Evolutionary conservation across 2,329 filamentous ascomycete species (phyloP).

Genomic region (Penicillium sp.): DNA sequence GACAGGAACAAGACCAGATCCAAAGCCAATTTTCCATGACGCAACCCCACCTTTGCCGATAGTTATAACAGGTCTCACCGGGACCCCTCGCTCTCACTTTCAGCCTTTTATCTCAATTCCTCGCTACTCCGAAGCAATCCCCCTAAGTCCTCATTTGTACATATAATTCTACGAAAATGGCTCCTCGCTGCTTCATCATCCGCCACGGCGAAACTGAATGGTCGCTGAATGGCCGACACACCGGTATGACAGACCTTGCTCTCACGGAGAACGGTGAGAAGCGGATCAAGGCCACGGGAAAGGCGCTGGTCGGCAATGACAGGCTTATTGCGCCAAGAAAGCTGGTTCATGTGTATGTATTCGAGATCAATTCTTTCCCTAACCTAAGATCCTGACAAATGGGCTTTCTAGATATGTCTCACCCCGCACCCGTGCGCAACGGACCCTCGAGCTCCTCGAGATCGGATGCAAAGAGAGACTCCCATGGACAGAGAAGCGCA

Average conservation of each 20-base stretch:
- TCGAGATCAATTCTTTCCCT: slow-evolving; percentile 33
- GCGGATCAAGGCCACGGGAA: slow-evolving; percentile 75
- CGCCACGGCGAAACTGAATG: slow-evolving; percentile 96
- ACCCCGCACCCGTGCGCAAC: slow-evolving; percentile 80
- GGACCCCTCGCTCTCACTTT: not conserved
- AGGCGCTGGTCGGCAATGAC: slow-evolving; percentile 82
- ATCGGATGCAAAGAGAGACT: slow-evolving; percentile 71
- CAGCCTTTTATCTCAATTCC: not conserved
- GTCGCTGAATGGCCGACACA: slow-evolving; percentile 86
- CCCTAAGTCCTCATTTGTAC: not conserved
- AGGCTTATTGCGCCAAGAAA: slow-evolving; percentile 82
- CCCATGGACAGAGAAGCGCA: slow-evolving; percentile 65
- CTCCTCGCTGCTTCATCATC: slow-evolving; percentile 78
- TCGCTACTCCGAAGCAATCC: not conserved
- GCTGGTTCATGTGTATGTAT: slow-evolving; percentile 77
- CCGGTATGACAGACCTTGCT: slow-evolving; percentile 82
- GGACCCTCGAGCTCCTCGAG: slow-evolving; percentile 86
- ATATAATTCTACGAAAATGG: slow-evolving; percentile 40
- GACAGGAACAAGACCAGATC: not conserved
- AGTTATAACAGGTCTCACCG: not conserved
- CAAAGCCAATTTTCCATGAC: slow-evolving; percentile 5
- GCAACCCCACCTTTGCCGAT: slow-evolving; percentile 6
- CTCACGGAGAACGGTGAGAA: slow-evolving; percentile 82
- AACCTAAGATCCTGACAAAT: slow-evolving; percentile 1
- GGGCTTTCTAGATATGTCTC: slow-evolving; percentile 71